Evolutionary conservation across 2,329 filamentous ascomycete genomes (phyloP).

Genomic region (Capronia epimyces): DNA sequence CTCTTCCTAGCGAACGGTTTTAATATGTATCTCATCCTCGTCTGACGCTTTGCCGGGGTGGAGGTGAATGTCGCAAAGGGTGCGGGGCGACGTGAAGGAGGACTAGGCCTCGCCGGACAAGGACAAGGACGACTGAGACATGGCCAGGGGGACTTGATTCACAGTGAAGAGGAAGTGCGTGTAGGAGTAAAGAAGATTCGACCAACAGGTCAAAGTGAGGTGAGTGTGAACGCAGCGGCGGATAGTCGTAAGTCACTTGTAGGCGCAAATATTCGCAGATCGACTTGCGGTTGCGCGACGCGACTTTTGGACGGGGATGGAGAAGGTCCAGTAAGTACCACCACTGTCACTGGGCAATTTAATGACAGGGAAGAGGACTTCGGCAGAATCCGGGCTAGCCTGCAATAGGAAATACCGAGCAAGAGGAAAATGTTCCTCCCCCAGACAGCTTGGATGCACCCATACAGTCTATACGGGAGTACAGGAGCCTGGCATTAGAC

Average conservation of each 20-base stretch:
- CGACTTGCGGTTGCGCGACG: slow-evolving; percentile 1
- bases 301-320: background rate
- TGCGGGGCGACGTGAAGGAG: background rate
- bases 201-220: too few relatives aligned
- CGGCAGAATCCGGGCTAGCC: background rate
- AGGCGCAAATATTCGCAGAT: background rate
- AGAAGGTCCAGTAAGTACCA: background rate
- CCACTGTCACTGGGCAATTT: too few relatives aligned
- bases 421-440: background rate
- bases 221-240: background rate
- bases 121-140: background rate
- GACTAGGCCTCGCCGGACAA: background rate
- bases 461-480: too few relatives aligned
- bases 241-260: background rate
- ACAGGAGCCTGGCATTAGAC: too few relatives aligned
- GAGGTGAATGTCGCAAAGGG: background rate
- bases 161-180: background rate
- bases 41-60: background rate
- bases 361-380: too few relatives aligned
- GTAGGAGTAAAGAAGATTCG: too few relatives aligned
- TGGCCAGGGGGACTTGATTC: background rate
- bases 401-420: background rate
- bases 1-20: slow-evolving; percentile 3
- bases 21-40: background rate
- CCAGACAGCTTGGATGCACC: background rate